Percentiles rank a stretch among this genome's conserved stretches.
These are phyloP conservation scores for Starmera caribaea DNA, from an alignment of 805 yeast genomes.

Conservation along the genomic window DNA sequence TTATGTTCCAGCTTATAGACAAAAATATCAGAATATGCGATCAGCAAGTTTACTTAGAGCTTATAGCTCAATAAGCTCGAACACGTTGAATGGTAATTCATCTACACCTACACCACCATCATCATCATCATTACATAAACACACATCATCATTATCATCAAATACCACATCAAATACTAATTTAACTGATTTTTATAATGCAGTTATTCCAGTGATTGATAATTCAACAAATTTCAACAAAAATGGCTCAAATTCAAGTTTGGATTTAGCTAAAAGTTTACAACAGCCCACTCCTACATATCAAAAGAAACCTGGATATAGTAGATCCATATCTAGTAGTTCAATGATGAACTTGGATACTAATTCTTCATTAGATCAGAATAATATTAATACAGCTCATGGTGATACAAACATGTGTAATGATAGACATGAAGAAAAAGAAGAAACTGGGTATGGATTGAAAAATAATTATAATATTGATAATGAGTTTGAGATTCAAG, in stretches of 20 bases:
- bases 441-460: slow-evolving; percentile 16
- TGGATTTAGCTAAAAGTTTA: slow-evolving; percentile 16
- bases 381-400: slow-evolving; percentile 1
- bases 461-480: slow-evolving; percentile 23
- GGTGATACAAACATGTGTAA: slow-evolving; percentile 2
- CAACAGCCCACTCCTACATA: slow-evolving; percentile 18
- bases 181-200: slow-evolving; percentile 17
- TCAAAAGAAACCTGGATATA: slow-evolving; percentile 7
- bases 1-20: slow-evolving; percentile 29
- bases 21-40: slow-evolving; percentile 17
- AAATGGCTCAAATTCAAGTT: slow-evolving; percentile 7
- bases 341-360: too few species aligned
- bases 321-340: slow-evolving; percentile 6
- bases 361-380: slow-evolving; percentile 1
- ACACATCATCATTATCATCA: slow-evolving; percentile 13
- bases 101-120: slow-evolving; percentile 10
- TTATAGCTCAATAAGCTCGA: slow-evolving; percentile 13
- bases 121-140: slow-evolving; percentile 7
- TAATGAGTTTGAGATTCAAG: slow-evolving; percentile 25
- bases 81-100: slow-evolving; percentile 11
- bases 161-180: slow-evolving; percentile 15
- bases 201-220: slow-evolving; percentile 17
- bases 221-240: slow-evolving; percentile 16
- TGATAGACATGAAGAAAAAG: too few species aligned
- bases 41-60: slow-evolving; percentile 12